Percentiles rank a stretch among this genome's conserved stretches.
Conservation (phyloP, 202 grass and related monocot genomes). For the Zizania palustris region DNA sequence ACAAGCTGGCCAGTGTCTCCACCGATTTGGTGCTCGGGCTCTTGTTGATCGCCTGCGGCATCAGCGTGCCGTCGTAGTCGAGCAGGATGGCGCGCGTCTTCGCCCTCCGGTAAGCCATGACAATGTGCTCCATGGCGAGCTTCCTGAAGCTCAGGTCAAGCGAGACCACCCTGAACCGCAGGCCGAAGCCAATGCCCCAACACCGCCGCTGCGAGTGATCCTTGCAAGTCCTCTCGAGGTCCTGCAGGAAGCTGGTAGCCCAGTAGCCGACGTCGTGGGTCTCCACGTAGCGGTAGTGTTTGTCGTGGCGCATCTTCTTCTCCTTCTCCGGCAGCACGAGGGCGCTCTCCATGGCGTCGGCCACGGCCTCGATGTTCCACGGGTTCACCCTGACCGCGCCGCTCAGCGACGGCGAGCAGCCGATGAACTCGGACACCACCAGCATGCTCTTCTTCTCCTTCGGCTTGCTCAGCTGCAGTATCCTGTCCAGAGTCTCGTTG, state of each 20-base stretch:
- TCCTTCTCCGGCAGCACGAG: slow-evolving; percentile 71
- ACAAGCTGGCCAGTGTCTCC: slow-evolving; percentile 70
- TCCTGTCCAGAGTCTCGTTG: slow-evolving; percentile 58
- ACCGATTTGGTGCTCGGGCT: slow-evolving; percentile 60
- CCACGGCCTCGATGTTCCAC: slow-evolving; percentile 88
- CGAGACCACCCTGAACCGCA: slow-evolving; percentile 73
- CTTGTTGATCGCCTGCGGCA: slow-evolving; percentile 85
- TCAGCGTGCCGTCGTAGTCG: slow-evolving; percentile 87
- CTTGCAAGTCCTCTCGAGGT: slow-evolving; percentile 69
- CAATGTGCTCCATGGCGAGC: slow-evolving; percentile 81
- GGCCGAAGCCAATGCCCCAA: slow-evolving; percentile 85
- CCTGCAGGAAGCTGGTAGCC: slow-evolving; percentile 74
- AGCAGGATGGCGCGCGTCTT: slow-evolving; percentile 68
- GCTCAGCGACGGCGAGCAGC: slow-evolving; percentile 81
- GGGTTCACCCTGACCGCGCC: slow-evolving; percentile 87
- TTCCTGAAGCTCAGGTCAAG: slow-evolving; percentile 80
- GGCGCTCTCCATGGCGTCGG: slow-evolving; percentile 78
- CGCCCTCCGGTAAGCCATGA: slow-evolving; percentile 61
- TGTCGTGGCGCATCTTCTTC: slow-evolving; percentile 86
- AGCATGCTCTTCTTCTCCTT: slow-evolving; percentile 83
- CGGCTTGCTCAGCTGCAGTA: slow-evolving; percentile 46
- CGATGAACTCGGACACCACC: slow-evolving; percentile 91
- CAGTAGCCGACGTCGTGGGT: slow-evolving; percentile 82
- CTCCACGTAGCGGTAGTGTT: slow-evolving; percentile 78
- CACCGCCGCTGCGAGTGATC: slow-evolving; percentile 57